Conservation (phyloP, 1,284 basidiomycete genomes). For the Gomphus sp. region DNA sequence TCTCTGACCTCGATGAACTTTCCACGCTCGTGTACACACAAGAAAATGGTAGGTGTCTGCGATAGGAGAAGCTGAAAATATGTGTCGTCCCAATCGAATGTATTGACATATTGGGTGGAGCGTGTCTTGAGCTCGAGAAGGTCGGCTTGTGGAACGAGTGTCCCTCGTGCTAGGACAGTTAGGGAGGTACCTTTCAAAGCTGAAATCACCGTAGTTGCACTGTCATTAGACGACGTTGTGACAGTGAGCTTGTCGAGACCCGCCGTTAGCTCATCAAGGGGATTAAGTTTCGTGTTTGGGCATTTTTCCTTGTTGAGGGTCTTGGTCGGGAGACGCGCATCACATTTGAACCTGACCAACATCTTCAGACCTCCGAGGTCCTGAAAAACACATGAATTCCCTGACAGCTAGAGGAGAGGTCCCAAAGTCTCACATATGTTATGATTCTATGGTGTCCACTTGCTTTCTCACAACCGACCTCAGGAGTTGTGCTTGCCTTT, state of each 20-base stretch:
- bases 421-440: conserved; percentile 31
- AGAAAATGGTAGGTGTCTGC: conserved; percentile 41
- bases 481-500: conserved; percentile 32
- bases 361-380: conserved; percentile 38
- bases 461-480: conserved; percentile 30
- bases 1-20: conserved; percentile 34
- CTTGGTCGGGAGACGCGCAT: conserved; percentile 29
- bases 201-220: background rate
- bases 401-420: background rate
- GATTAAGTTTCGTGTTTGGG: background rate
- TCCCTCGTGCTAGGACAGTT: conserved; percentile 30
- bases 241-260: background rate
- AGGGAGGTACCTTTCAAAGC: conserved; percentile 15
- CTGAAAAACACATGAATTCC: conserved; percentile 17
- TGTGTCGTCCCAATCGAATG: conserved; percentile 36
- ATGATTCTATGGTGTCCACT: conserved; percentile 44
- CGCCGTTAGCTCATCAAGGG: background rate
- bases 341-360: conserved; percentile 42
- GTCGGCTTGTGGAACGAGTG: conserved; percentile 31
- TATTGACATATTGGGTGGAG: conserved; percentile 21
- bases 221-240: background rate
- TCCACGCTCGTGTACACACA: conserved; percentile 39
- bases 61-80: conserved; percentile 48
- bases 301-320: background rate
- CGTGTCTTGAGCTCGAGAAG: conserved; percentile 42